Evolutionary conservation across 1,284 basidiomycete species (phyloP), one percentile per base, ranked within the genome.

Genomic region (Somion occarium): DNA sequence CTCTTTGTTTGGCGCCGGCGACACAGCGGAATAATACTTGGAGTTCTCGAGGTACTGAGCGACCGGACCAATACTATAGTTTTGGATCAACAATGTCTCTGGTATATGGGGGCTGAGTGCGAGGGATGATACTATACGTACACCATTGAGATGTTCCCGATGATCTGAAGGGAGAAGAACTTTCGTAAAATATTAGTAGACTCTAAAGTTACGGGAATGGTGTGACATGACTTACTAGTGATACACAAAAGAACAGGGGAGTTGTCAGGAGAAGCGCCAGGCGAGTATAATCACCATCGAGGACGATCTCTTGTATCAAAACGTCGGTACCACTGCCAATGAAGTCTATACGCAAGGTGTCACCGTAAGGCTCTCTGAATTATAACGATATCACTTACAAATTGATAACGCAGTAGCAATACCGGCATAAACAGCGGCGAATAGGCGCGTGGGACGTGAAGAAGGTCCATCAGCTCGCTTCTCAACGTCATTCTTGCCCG

Each of bases 351-450:
- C n/a, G 18, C 23, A 11, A 26, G n/a, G 7, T 20, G 19, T 15
- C 34, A 19, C 20, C 24, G 3, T 3, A 12, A 9, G 22, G 85
- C 13, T 27, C 9, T 46, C 5, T 45, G 41, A 26, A 11, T 38
- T 24, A 3, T 19, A 48, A 42, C n/a, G n/a, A 49, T 41, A 23
- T 49, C 13, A 69, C 76, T 66, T 64, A 85, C 89, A 88, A 49
- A 79, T 63, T n/a, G 76, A 79, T 56, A 83, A 65, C 12, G 73
- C 88, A 56, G 76, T 79, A 37, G 85, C 85, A 7, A 91, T 62
- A 19, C 91, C 91, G 46, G 79, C 80, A 59, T 91, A 89, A 48
- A 93, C 66, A 0, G 91, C 88, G 3, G 88, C 89, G 58, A 88
- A 85, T n/a, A 91, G 75, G 44, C 84, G 78, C 46, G 82, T 76